Conservation (phyloP, 352 stramenopile genomes). For the Phytophthora litchii region DNA sequence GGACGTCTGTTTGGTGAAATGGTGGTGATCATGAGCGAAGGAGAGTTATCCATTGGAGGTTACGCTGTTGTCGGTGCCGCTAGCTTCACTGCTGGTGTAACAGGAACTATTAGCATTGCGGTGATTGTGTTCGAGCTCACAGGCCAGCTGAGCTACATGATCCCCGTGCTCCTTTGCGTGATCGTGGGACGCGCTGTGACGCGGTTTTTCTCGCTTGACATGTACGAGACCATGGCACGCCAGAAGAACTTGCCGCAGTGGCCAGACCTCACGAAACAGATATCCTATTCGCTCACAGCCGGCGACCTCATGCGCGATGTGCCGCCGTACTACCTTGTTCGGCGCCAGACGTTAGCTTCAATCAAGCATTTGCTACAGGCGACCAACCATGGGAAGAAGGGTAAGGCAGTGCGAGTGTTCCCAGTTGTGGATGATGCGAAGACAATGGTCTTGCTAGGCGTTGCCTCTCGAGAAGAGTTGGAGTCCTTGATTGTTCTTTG, state of each 20-base stretch:
- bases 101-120: constrained; percentile 76
- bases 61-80: constrained; percentile 85
- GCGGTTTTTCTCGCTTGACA: constrained; percentile 75
- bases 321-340: constrained; percentile 49
- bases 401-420: constrained; percentile 53
- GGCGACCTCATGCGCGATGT: constrained; percentile 72
- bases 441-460: constrained; percentile 70
- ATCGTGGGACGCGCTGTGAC: constrained; percentile 74
- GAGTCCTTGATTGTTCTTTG: constrained; percentile 65
- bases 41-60: constrained; percentile 59
- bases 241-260: constrained; percentile 84
- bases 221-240: constrained; percentile 85
- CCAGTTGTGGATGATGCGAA: constrained; percentile 70
- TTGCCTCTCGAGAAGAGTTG: constrained; percentile 64
- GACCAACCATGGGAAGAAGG: constrained; percentile 29
- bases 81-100: constrained; percentile 83
- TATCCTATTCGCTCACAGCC: constrained; percentile 74
- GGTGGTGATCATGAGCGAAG: constrained; percentile 59
- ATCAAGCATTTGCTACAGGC: constrained; percentile 52
- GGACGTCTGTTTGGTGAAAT: constrained; percentile 91
- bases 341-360: constrained; percentile 58
- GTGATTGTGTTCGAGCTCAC: constrained; percentile 91
- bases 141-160: constrained; percentile 89
- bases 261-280: constrained; percentile 79
- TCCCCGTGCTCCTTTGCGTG: constrained; percentile 84